Base-by-base conservation (phyloP, 768 basidiomycete species). In the Asterophora parasitica region DNA sequence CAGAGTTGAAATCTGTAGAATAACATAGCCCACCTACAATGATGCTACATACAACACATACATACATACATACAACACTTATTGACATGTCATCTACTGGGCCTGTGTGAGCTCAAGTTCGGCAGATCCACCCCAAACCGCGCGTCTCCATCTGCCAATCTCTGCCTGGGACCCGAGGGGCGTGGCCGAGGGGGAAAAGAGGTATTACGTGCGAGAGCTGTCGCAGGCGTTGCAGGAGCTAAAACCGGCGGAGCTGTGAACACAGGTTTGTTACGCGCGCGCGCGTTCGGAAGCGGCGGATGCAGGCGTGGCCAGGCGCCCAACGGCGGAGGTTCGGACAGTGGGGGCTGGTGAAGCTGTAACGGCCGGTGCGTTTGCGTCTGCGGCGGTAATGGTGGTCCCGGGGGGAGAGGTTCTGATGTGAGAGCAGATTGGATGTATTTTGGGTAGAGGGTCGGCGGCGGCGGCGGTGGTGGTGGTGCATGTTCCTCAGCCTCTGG, bases 241-340 rank as follows among this genome's bases (percentile, higher is more conserved):
- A 19, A 3, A 19, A 37, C 38, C 2, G 38, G 20, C 10, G 23
- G 3, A 23, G 12, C 17, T 7, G 39, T 4, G 39, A 15, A 13
- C 7, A 51, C 53, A 33, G 56, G 50, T 54, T 64, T 64, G 54
- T 61, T 61, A 50, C 68, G 68, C 26, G 54, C 48, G 33, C 59
- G 65, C 41, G 48, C 39, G 8, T 68, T 63, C 37, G 69, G 67
- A 39, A 60, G 66, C 13, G 65, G 58, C 11, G 66, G 63, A 52
- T 81, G 71, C 9, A 58, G 55, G 16, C 75, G 73, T 31, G 79
- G 82, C 81, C 82, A 82, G 28, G 76, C 63, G 13, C 78, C 76
- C 0, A 82, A 61, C 3, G 75, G 76, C 20, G 73, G 65, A 26
- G 77, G 72, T 11, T 51, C 50, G n/a, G 30, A 31, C 9, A 68